These are phyloP conservation scores for Bromus sterilis DNA, from an alignment of 176 grass and related monocot species.

Conservation along the genomic window DNA sequence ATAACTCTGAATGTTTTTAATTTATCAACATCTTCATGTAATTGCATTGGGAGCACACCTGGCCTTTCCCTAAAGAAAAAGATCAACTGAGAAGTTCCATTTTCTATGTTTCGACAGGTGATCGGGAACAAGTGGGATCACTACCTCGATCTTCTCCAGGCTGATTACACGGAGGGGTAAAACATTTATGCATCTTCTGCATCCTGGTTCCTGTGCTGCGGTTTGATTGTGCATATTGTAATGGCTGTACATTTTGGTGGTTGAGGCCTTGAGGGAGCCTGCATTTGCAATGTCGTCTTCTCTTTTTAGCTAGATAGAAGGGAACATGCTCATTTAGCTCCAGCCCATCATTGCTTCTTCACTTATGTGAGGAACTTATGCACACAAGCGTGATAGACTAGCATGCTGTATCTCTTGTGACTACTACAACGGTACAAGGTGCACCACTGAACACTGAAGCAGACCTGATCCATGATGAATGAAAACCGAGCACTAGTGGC, in stretches of 20 bases:
- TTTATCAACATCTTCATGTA: background rate
- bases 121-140: conserved; percentile 97
- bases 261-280: background rate
- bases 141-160: conserved; percentile 85
- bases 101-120: conserved; percentile 41
- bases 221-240: background rate
- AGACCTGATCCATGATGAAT: background rate
- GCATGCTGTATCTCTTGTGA: background rate
- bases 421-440: background rate
- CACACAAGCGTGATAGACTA: background rate
- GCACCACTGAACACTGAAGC: background rate
- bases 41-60: background rate
- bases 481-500: background rate
- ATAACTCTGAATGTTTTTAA: background rate
- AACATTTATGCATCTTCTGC: background rate
- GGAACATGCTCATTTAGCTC: background rate
- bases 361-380: background rate
- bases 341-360: too few species aligned
- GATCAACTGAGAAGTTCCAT: background rate
- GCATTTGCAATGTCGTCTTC: background rate
- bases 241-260: background rate
- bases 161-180: conserved; percentile 89
- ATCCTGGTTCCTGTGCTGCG: background rate
- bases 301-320: background rate
- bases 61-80: background rate